Conservation (phyloP, 805 yeast genomes). For the Priceomyces haplophilus region DNA sequence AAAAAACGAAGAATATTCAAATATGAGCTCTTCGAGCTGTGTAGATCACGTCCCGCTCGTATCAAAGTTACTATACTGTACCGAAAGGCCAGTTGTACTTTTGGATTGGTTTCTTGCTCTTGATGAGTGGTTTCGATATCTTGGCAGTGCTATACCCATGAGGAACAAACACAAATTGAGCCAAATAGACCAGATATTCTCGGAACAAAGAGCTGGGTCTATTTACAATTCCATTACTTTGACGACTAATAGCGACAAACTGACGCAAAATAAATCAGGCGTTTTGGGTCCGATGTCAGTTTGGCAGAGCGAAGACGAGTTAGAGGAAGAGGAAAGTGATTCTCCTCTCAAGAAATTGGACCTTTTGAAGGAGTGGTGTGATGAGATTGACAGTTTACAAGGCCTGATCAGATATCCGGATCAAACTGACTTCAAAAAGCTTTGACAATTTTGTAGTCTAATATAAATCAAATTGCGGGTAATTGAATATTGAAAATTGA, state of each 20-base stretch:
- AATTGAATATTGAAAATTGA: too few species aligned
- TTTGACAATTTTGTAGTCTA: too few species aligned
- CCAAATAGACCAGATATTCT: constrained; percentile 35
- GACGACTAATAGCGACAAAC: neutral
- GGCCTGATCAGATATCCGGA: neutral
- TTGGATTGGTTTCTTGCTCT: constrained; percentile 8
- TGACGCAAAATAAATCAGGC: neutral
- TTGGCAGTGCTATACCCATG: constrained; percentile 28
- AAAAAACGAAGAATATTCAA: constrained; percentile 2
- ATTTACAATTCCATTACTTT: neutral
- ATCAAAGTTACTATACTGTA: constrained; percentile 4
- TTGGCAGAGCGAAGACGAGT: neutral
- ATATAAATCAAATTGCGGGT: neutral
- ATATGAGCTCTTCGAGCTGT: neutral
- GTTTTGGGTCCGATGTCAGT: neutral
- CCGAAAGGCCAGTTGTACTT: neutral
- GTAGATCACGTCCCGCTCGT: neutral
- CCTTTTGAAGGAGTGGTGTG: constrained; percentile 14
- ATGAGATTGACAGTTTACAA: constrained; percentile 8
- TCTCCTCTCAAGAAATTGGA: constrained; percentile 7
- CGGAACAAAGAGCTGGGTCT: constrained; percentile 29
- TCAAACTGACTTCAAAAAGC: neutral
- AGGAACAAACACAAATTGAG: constrained; percentile 25
- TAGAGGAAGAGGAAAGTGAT: constrained; percentile 9
- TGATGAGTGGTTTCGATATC: constrained; percentile 12